phyloP scores from a whole-genome alignment of 2,329 filamentous ascomycete genomes.

The Coleophoma eucalyptorum region DNA sequence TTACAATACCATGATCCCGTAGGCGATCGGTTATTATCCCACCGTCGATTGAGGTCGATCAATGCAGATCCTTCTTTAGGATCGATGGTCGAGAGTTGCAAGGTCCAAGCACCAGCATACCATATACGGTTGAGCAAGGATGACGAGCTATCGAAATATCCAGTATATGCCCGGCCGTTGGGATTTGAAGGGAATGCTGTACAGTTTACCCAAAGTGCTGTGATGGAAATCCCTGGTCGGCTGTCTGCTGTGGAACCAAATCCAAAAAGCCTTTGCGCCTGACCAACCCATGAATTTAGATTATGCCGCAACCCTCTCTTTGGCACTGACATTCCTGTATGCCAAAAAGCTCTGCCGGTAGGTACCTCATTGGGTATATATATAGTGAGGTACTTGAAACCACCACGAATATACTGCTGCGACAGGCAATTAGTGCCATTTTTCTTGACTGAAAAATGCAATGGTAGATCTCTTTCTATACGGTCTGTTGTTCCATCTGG shows the following conservation, averaged over 20 bases:
- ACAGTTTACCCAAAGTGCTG: conserved; percentile 33
- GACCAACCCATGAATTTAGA: conserved; percentile 8
- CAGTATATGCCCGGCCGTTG: conserved; percentile 46
- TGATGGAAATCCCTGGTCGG: conserved; percentile 27
- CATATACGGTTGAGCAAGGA: conserved; percentile 49
- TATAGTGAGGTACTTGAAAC: conserved; percentile 36
- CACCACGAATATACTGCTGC: conserved; percentile 30
- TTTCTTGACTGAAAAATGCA: conserved; percentile 23
- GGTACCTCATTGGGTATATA: conserved; percentile 22
- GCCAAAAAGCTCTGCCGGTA: conserved; percentile 16
- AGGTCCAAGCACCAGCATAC: conserved; percentile 44
- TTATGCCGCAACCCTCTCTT: not conserved
- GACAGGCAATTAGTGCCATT: conserved; percentile 30
- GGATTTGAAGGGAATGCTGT: conserved; percentile 38
- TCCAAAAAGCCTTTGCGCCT: conserved; percentile 14
- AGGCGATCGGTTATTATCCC: conserved; percentile 25
- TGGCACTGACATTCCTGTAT: conserved; percentile 11
- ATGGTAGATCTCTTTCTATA: conserved; percentile 27
- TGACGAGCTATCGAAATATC: conserved; percentile 47
- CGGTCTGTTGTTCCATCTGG: conserved; percentile 31
- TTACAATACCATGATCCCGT: conserved; percentile 27
- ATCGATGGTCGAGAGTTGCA: conserved; percentile 38
- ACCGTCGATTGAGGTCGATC: conserved; percentile 29
- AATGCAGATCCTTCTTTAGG: conserved; percentile 30
- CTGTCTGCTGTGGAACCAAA: conserved; percentile 6